These are phyloP conservation scores for Baeospora myosura DNA, from an alignment of 1,284 basidiomycete genomes.

Conservation along the genomic window DNA sequence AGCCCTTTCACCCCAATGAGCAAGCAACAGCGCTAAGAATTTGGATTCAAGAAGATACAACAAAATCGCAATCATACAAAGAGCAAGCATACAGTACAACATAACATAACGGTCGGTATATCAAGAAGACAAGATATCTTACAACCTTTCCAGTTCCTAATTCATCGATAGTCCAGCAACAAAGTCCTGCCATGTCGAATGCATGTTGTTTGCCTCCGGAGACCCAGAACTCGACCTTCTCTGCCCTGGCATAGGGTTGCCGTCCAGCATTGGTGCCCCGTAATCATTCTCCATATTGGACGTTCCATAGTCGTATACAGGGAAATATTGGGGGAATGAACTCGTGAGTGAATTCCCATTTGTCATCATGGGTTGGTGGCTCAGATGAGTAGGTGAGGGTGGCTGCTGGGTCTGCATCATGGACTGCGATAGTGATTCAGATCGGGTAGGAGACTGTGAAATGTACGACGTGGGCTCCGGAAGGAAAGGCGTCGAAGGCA, in stretches of 20 bases:
- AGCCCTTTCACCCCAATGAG: no score
- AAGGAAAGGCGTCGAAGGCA: constrained; percentile 25
- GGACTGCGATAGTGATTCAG: no score
- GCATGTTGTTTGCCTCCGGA: constrained; percentile 48
- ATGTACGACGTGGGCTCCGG: constrained; percentile 20
- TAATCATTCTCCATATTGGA: constrained; percentile 22
- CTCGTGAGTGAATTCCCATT: constrained; percentile 15
- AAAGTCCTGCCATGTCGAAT: constrained; percentile 54
- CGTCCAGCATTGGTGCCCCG: constrained; percentile 29
- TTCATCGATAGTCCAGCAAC: constrained; percentile 22
- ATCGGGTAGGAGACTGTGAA: no score
- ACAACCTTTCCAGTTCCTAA: background rate
- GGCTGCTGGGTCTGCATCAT: no score
- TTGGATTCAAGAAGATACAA: no score
- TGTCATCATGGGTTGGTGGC: constrained; percentile 12
- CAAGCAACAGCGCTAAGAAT: no score
- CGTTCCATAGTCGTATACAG: constrained; percentile 65
- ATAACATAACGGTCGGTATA: no score
- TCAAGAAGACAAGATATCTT: background rate
- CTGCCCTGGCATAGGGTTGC: constrained; percentile 28
- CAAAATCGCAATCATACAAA: no score
- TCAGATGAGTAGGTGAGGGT: constrained; percentile 9
- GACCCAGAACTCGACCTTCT: constrained; percentile 34
- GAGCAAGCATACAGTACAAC: no score
- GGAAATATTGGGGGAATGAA: constrained; percentile 63